phyloP scores from a whole-genome alignment of 1,284 basidiomycete genomes.

The Cutaneotrichosporon sp. region DNA sequence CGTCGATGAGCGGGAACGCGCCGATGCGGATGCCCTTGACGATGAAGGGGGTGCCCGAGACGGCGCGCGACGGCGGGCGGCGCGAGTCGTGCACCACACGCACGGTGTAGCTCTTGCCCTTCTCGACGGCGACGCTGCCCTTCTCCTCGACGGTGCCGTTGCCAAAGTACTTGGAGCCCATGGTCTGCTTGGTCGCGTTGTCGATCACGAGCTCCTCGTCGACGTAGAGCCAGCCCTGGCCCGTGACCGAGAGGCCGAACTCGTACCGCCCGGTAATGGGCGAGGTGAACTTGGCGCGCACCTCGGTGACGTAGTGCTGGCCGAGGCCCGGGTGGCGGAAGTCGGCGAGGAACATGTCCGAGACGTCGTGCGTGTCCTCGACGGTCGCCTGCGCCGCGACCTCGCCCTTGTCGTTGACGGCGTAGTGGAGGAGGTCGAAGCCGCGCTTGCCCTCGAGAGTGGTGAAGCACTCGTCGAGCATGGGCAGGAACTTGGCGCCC shows the following conservation, averaged over 20 bases:
- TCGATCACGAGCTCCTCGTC: slow-evolving; percentile 65
- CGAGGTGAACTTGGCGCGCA: slow-evolving; percentile 30
- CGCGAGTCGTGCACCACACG: slow-evolving; percentile 35
- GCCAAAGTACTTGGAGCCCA: slow-evolving; percentile 28
- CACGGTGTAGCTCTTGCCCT: slow-evolving; percentile 34
- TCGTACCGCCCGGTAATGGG: slow-evolving; percentile 33
- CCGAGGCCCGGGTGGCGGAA: slow-evolving; percentile 27
- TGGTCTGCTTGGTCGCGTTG: slow-evolving; percentile 60
- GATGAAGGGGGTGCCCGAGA: slow-evolving; percentile 70
- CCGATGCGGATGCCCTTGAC: slow-evolving; percentile 42
- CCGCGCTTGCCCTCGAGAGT: slow-evolving; percentile 30
- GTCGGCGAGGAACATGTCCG: slow-evolving; percentile 35
- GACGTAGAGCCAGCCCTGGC: slow-evolving; percentile 59
- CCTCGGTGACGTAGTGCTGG: slow-evolving; percentile 27
- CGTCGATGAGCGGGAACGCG: slow-evolving; percentile 58
- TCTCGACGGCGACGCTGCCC: slow-evolving; percentile 26
- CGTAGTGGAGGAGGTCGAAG: slow-evolving; percentile 31
- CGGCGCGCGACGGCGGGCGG: slow-evolving; percentile 59
- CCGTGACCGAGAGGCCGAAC: slow-evolving; percentile 36
- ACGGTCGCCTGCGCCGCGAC: slow-evolving; percentile 15
- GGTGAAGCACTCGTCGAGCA: slow-evolving; percentile 30
- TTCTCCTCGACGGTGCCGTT: slow-evolving; percentile 29
- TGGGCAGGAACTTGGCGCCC: slow-evolving; percentile 29
- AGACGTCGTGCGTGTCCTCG: slow-evolving; percentile 6
- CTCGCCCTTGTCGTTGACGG: slow-evolving; percentile 22